Evolutionary conservation across 2,329 filamentous ascomycete genomes (phyloP).

Genomic region (Coleophoma cylindrospora): DNA sequence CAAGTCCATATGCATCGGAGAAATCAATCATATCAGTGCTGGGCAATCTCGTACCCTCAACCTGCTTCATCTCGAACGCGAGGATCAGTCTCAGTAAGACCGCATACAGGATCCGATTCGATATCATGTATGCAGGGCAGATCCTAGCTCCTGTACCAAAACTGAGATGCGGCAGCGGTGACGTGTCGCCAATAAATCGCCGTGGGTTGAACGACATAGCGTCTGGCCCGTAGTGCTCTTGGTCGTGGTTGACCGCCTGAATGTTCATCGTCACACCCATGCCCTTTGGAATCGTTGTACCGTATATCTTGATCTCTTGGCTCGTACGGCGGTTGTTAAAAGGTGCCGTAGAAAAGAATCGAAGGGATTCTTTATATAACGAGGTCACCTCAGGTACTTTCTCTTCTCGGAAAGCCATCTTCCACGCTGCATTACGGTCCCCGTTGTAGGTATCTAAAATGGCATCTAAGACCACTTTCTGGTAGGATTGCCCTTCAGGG

Average conservation of each 20-base stretch:
- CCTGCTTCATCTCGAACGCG: slow-evolving; percentile 12
- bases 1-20: slow-evolving; percentile 7
- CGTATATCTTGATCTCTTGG: too few species aligned
- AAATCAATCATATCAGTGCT: slow-evolving; percentile 14
- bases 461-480: slow-evolving; percentile 8
- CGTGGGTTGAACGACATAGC: slow-evolving; percentile 15
- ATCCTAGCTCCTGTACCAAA: slow-evolving; percentile 18
- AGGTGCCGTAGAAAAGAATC: too few species aligned
- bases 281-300: slow-evolving; percentile 14
- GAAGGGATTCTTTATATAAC: too few species aligned
- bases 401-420: too few species aligned
- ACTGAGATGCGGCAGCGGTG: slow-evolving; percentile 14
- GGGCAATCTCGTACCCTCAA: slow-evolving; percentile 4
- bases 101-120: slow-evolving; percentile 17
- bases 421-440: slow-evolving; percentile 5
- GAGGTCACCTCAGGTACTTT: too few species aligned
- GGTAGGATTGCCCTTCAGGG: slow-evolving; percentile 12
- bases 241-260: slow-evolving; percentile 18
- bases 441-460: slow-evolving; percentile 16
- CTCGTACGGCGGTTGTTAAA: too few species aligned
- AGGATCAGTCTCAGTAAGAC: slow-evolving; percentile 12
- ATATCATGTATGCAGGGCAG: slow-evolving; percentile 17
- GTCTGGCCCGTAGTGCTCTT: slow-evolving; percentile 11
- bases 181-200: slow-evolving; percentile 12
- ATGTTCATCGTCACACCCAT: slow-evolving; percentile 21